Base-by-base conservation (phyloP, 2,329 filamentous ascomycete species). In the Tolypocladium capitatum region DNA sequence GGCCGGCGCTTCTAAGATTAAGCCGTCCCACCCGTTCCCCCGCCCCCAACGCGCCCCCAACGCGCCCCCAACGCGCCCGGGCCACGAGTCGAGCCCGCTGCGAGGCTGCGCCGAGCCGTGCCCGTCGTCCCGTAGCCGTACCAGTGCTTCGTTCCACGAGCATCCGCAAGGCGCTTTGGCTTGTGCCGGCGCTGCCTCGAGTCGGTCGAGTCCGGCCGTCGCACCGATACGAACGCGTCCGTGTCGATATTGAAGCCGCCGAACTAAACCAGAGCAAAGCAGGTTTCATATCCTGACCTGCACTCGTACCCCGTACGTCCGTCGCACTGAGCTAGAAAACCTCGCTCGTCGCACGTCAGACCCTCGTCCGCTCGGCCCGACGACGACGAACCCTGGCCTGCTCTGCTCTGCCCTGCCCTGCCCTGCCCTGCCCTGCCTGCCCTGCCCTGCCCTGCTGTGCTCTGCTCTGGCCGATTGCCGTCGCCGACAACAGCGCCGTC, bases 261-360 rank as follows among this genome's bases (percentile, higher is more conserved):
- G 38, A 18, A 14, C 10, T 27, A 2, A 3, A 2, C 9, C 10
- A 5, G 28, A 10, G 2, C 2, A 1, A 24, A 40, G 20, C 13
- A 24, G 20, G 36, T 8, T 24, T 40, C 13, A 20, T 9, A 11
- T 24, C 6, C 36, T 31, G 11, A 6, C n/a, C n/a, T n/a, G 24
- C 3, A 24, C 24, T 24, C 5, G 24, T 5, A 8, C 11, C 14
- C 18, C 21, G 30, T 44, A 13, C 43, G 20, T 11, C 42, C 32
- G 16, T 45, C 31, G 31, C 43, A 45, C 43, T 35, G 43, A 27
- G 31, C 43, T 45, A 45, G 43, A 45, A 28, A 45, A 45, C 32
- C 16, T 28, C 38, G 18, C 14, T 35, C 20, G 43, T 45, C 21
- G 43, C 43, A 45, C 43, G 8, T 27, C 14, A 3, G 33, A 44